These are phyloP conservation scores for Aspergillus unguis DNA, from an alignment of 2,329 filamentous ascomycete genomes.

Conservation along the genomic window DNA sequence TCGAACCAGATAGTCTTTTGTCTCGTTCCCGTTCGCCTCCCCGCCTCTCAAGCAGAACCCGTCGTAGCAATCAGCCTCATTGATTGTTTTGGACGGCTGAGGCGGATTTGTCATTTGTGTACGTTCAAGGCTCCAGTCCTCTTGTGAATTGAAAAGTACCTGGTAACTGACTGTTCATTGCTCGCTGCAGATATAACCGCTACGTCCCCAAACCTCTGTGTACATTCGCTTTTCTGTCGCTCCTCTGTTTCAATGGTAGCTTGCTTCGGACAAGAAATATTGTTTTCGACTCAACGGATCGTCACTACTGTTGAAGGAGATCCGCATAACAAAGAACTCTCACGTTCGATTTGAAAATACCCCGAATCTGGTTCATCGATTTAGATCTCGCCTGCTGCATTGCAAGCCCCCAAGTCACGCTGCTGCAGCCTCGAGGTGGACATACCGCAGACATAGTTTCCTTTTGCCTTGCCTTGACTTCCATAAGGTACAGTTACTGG, in stretches of 20 bases:
- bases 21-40: conserved; percentile 22
- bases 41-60: conserved; percentile 18
- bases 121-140: conserved; percentile 16
- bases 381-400: background rate
- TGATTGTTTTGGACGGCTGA: conserved; percentile 22
- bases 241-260: conserved; percentile 15
- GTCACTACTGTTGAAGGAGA: conserved; percentile 7
- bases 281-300: conserved; percentile 1
- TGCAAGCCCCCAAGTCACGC: background rate
- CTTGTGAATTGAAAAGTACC: conserved; percentile 2
- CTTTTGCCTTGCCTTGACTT: background rate
- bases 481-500: conserved; percentile 11
- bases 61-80: conserved; percentile 11
- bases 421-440: background rate
- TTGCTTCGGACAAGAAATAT: background rate
- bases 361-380: no score
- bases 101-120: conserved; percentile 27
- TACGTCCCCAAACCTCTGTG: conserved; percentile 4
- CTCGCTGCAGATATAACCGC: conserved; percentile 15
- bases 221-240: conserved; percentile 11
- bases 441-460: background rate
- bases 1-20: conserved; percentile 24
- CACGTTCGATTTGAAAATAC: background rate
- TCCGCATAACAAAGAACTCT: background rate
- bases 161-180: conserved; percentile 10